Percentiles rank a stretch among this genome's conserved stretches.
These are phyloP conservation scores for Paecilomyces dactylethromorphus DNA, from an alignment of 2,329 filamentous ascomycete genomes.

Conservation along the genomic window DNA sequence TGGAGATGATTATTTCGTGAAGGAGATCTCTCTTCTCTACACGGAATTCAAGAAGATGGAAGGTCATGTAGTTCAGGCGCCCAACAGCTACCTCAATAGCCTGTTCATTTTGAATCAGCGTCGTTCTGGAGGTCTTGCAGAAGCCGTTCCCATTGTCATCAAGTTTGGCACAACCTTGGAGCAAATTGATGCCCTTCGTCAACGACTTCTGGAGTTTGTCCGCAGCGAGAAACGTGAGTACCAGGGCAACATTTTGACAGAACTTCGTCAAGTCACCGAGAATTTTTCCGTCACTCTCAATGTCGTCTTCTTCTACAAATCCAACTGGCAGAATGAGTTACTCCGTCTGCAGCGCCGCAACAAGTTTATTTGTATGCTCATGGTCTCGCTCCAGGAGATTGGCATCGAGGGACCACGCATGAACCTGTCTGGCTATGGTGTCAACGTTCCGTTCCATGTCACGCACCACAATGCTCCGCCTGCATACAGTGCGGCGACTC, in stretches of 20 bases:
- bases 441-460: slow-evolving; percentile 61
- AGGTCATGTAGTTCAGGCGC: slow-evolving; percentile 90
- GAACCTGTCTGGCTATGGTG: slow-evolving; percentile 62
- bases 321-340: slow-evolving; percentile 91
- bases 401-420: slow-evolving; percentile 79
- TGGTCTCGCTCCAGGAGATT: slow-evolving; percentile 74
- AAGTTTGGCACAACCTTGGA: slow-evolving; percentile 81
- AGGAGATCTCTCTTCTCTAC: slow-evolving; percentile 85
- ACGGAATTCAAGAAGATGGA: slow-evolving; percentile 99
- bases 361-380: slow-evolving; percentile 88
- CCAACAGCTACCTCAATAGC: slow-evolving; percentile 87
- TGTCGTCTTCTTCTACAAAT: slow-evolving; percentile 96
- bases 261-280: slow-evolving; percentile 71
- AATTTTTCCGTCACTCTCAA: slow-evolving; percentile 83
- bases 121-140: slow-evolving; percentile 78
- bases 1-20: slow-evolving; percentile 94
- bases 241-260: slow-evolving; percentile 77
- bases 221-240: slow-evolving; percentile 82
- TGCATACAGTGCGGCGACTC: slow-evolving; percentile 31
- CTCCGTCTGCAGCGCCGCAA: slow-evolving; percentile 85
- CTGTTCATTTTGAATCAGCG: slow-evolving; percentile 94
- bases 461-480: slow-evolving; percentile 45
- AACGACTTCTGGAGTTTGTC: slow-evolving; percentile 76
- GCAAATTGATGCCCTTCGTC: slow-evolving; percentile 75
- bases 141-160: slow-evolving; percentile 75